These are phyloP conservation scores for Crotalaria pallida DNA, from an alignment of 306 rosid species.

Conservation along the genomic window DNA sequence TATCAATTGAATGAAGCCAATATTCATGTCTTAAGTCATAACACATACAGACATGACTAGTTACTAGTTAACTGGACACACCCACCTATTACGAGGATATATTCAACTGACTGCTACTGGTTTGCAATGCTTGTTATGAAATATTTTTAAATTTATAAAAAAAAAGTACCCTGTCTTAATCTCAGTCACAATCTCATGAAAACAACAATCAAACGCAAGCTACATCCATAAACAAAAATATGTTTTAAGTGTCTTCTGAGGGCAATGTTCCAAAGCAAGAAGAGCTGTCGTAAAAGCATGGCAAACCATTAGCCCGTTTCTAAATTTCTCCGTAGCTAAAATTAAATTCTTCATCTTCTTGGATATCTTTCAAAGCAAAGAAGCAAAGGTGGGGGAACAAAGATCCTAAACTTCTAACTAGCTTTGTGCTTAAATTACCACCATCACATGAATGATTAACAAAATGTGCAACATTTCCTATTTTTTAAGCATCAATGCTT, in stretches of 20 bases:
- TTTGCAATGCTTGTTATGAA: background rate
- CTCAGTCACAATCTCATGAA: background rate
- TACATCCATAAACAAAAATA: background rate
- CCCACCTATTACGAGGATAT: background rate
- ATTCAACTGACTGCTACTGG: background rate
- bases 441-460: constrained; percentile 92
- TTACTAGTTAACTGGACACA: background rate
- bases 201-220: background rate
- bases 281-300: constrained; percentile 68
- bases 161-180: background rate
- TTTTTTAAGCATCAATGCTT: constrained; percentile 71
- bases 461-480: constrained; percentile 83
- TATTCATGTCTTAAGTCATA: too few species aligned
- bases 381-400: constrained; percentile 82
- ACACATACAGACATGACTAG: background rate
- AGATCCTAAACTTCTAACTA: constrained; percentile 68
- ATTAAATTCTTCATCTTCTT: constrained; percentile 60
- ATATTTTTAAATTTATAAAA: constrained; percentile 2
- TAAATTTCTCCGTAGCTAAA: constrained; percentile 85
- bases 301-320: constrained; percentile 45
- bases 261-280: constrained; percentile 76
- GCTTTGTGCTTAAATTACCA: constrained; percentile 63
- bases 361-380: constrained; percentile 57
- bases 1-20: too few species aligned
- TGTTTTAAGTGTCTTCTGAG: constrained; percentile 53